Percentiles rank a stretch among this genome's conserved stretches.
These are phyloP conservation scores for Panaeolus papilionaceus DNA, from an alignment of 768 basidiomycete genomes.

Conservation along the genomic window DNA sequence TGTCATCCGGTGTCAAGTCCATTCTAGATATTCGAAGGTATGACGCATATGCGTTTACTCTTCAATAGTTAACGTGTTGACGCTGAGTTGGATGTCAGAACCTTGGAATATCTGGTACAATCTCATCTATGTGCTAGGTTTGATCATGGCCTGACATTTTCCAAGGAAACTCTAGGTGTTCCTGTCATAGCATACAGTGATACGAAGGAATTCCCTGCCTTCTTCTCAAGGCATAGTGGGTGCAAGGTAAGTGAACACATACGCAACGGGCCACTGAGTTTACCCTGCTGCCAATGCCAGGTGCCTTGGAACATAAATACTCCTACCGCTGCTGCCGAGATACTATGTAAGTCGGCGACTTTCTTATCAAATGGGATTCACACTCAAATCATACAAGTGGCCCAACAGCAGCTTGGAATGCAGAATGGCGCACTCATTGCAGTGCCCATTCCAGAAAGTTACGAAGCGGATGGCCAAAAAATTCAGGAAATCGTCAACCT, in stretches of 20 bases:
- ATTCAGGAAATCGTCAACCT: conserved; percentile 84
- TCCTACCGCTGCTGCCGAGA: conserved; percentile 69
- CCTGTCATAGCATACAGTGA: conserved; percentile 83
- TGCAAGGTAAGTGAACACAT: conserved; percentile 57
- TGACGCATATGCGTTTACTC: conserved; percentile 19
- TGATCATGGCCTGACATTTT: conserved; percentile 1
- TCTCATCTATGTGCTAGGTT: not conserved
- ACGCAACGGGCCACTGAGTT: not conserved
- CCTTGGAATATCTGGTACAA: conserved; percentile 78
- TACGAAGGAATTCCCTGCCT: conserved; percentile 90
- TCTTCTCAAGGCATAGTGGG: conserved; percentile 87
- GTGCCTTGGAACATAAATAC: conserved; percentile 79
- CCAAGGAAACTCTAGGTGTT: conserved; percentile 93
- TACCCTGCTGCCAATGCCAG: conserved; percentile 51
- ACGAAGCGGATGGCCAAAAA: conserved; percentile 66
- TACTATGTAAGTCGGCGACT: conserved; percentile 63
- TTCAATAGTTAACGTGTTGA: not conserved
- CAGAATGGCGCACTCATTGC: conserved; percentile 83
- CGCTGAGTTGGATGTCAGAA: conserved; percentile 46
- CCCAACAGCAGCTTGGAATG: conserved; percentile 73
- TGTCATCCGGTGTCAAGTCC: conserved; percentile 94
- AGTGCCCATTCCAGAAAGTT: conserved; percentile 86
- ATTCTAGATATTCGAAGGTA: conserved; percentile 92
- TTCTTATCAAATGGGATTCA: not conserved
- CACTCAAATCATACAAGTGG: conserved; percentile 49